Conservation (phyloP, 306 rosid genomes). For the Ziziphus jujuba region DNA sequence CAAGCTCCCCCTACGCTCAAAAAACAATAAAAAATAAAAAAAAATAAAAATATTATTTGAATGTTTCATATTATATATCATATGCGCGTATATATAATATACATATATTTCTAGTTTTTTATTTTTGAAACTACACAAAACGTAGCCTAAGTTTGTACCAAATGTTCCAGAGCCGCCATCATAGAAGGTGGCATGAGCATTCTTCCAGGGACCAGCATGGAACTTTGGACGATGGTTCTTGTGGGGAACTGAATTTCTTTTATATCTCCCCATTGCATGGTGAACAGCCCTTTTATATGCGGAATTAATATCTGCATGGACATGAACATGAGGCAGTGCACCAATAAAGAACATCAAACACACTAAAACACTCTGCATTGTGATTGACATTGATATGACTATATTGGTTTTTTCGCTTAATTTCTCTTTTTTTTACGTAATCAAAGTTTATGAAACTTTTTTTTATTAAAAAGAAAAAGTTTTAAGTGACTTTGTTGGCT, state of each 20-base stretch:
- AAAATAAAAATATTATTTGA: too few relatives aligned
- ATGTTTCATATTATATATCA: background rate
- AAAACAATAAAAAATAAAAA: background rate
- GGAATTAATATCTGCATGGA: slow-evolving; percentile 1
- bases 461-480: too few relatives aligned
- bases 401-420: background rate
- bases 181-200: slow-evolving; percentile 73
- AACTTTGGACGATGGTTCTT: slow-evolving; percentile 20
- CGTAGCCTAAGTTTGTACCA: slow-evolving; percentile 32
- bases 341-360: slow-evolving; percentile 23
- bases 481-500: too few relatives aligned
- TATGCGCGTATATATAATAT: too few relatives aligned
- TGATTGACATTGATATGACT: slow-evolving; percentile 19
- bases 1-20: slow-evolving; percentile 69
- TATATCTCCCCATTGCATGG: background rate
- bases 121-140: too few relatives aligned
- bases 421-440: background rate
- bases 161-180: slow-evolving; percentile 59
- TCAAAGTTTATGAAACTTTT: slow-evolving; percentile 4
- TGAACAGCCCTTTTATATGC: background rate
- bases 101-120: too few relatives aligned
- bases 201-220: slow-evolving; percentile 54
- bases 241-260: background rate
- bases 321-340: slow-evolving; percentile 2
- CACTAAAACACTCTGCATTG: slow-evolving; percentile 25